Percentiles rank a stretch among this genome's conserved stretches.
phyloP scores from a whole-genome alignment of 2,329 filamentous ascomycete genomes.

The Hymenoscyphus albidus region DNA sequence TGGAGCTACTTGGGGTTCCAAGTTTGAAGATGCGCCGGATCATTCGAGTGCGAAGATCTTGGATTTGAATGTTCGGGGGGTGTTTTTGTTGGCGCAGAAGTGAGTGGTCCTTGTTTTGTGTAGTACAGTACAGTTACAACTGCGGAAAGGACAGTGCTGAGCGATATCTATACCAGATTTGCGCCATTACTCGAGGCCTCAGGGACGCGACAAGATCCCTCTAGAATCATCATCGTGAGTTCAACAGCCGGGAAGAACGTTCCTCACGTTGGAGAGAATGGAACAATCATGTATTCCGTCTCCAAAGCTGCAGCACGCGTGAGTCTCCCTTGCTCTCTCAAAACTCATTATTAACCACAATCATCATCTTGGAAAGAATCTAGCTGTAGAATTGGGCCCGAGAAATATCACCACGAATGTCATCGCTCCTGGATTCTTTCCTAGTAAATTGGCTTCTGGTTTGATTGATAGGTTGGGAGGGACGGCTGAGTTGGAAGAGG shows the following conservation, averaged over 20 bases:
- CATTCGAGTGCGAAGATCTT: conserved; percentile 11
- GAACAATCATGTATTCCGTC: conserved; percentile 62
- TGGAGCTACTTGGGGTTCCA: conserved; percentile 11
- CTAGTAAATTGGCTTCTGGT: conserved; percentile 63
- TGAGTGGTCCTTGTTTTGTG: conserved; percentile 32
- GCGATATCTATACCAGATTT: conserved; percentile 22
- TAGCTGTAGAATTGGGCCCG: conserved; percentile 67
- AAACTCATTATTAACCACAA: conserved; percentile 20
- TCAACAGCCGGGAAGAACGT: conserved; percentile 63
- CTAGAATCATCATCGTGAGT: conserved; percentile 62
- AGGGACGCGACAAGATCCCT: conserved; percentile 50
- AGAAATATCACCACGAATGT: conserved; percentile 62
- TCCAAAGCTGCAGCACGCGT: conserved; percentile 61
- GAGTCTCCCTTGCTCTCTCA: conserved; percentile 15
- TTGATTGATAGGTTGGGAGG: conserved; percentile 61
- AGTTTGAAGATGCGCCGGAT: conserved; percentile 14
- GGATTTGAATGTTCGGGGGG: conserved; percentile 13
- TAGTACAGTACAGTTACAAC: too few species aligned
- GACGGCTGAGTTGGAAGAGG: conserved; percentile 44
- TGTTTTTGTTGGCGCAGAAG: conserved; percentile 43
- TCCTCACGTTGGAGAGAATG: conserved; percentile 55
- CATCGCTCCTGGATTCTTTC: conserved; percentile 66
- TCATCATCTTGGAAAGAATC: conserved; percentile 61
- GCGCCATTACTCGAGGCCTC: conserved; percentile 47
- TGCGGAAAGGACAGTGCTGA: background rate